Evolutionary conservation across 1,139 yeast genomes (phyloP).

Genomic region (Nakaseomyces sp.): DNA sequence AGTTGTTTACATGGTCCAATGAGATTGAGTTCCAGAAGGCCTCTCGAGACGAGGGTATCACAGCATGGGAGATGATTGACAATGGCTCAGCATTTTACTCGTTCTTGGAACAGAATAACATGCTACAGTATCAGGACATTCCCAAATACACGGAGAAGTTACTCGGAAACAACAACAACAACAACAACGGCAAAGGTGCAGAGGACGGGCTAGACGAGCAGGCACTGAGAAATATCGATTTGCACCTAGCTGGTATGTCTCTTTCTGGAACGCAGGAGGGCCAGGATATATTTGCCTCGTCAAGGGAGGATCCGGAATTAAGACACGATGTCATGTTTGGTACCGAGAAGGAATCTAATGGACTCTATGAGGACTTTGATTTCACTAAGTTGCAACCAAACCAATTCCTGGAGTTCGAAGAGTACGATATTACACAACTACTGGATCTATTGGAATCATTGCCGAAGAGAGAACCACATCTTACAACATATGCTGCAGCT

Average conservation of each 20-base stretch:
- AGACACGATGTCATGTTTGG: constrained; percentile 1
- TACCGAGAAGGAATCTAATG: background rate
- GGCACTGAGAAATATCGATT: constrained; percentile 33
- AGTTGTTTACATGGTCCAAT: constrained; percentile 35
- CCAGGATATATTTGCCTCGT: constrained; percentile 16
- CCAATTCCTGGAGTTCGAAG: constrained; percentile 48
- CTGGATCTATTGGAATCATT: constrained; percentile 48
- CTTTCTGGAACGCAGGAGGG: constrained; percentile 18
- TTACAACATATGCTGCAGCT: constrained; percentile 59
- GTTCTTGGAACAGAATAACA: constrained; percentile 35
- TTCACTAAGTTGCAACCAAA: constrained; percentile 29
- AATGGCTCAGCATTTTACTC: constrained; percentile 34
- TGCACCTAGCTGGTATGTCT: constrained; percentile 41
- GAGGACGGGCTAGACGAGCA: constrained; percentile 8
- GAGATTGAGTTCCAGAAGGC: constrained; percentile 32
- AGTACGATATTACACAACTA: constrained; percentile 54
- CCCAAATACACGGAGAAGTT: background rate
- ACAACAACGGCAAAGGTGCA: constrained; percentile 7
- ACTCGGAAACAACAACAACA: background rate
- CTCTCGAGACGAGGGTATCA: constrained; percentile 26
- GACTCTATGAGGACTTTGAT: constrained; percentile 21
- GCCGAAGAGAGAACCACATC: constrained; percentile 39
- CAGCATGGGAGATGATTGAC: constrained; percentile 34
- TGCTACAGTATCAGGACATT: constrained; percentile 18
- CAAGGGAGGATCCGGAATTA: constrained; percentile 6